A percentile compares a stretch with the other conserved stretches of the same genome.
phyloP scores from a whole-genome alignment of 2,329 filamentous ascomycete species.

The Claviceps purpurea region DNA sequence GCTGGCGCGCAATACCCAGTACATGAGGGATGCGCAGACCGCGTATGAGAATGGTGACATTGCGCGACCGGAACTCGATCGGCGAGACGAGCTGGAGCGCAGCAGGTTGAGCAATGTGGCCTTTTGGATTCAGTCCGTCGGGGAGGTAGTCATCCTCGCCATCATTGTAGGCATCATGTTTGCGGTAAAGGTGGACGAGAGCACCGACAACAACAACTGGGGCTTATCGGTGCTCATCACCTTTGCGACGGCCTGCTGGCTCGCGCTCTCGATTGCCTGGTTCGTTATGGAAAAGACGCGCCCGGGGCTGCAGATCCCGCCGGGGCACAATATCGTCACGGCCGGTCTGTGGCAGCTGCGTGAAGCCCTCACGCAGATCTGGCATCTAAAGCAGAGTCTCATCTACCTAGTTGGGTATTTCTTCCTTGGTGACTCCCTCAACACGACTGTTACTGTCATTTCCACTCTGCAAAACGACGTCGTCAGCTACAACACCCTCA shows the following conservation, averaged over 20 bases:
- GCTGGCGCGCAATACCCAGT: slow-evolving; percentile 22
- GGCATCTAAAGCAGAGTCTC: slow-evolving; percentile 51
- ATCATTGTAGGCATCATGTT: slow-evolving; percentile 52
- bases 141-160: slow-evolving; percentile 49
- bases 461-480: slow-evolving; percentile 51
- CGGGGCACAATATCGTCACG: slow-evolving; percentile 33
- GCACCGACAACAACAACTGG: slow-evolving; percentile 49
- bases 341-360: slow-evolving; percentile 50
- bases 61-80: slow-evolving; percentile 45
- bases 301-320: slow-evolving; percentile 35
- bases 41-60: slow-evolving; percentile 31
- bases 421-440: slow-evolving; percentile 54
- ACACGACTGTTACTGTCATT: slow-evolving; percentile 58
- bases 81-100: slow-evolving; percentile 46
- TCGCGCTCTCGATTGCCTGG: slow-evolving; percentile 52
- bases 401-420: slow-evolving; percentile 56
- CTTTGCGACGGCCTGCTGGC: slow-evolving; percentile 50
- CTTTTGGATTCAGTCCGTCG: slow-evolving; percentile 50
- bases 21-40: slow-evolving; percentile 19
- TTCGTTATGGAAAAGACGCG: slow-evolving; percentile 51
- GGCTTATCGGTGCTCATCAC: slow-evolving; percentile 52
- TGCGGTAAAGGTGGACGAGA: slow-evolving; percentile 44
- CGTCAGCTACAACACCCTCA: slow-evolving; percentile 50
- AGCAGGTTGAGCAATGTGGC: slow-evolving; percentile 50
- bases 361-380: slow-evolving; percentile 44